A percentile compares a stretch with the other conserved stretches of the same genome.
phyloP scores from a whole-genome alignment of 805 yeast species.

The Cyberlindnera xylosilytica region DNA sequence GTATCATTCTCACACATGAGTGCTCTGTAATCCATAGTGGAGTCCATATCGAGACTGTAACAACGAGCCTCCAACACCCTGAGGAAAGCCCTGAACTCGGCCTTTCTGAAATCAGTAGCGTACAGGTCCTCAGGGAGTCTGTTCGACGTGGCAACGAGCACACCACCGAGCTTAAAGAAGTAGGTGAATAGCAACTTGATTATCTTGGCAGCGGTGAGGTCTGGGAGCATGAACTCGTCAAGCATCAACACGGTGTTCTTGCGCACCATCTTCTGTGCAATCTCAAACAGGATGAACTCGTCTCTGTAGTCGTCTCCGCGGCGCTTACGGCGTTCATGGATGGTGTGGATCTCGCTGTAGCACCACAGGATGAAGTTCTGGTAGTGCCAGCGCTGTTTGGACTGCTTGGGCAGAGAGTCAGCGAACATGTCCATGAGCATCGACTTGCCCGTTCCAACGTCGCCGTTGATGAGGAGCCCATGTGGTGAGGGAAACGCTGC shows the following conservation, averaged over 20 bases:
- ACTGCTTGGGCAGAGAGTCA: constrained; percentile 54
- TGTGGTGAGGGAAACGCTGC: constrained; percentile 54
- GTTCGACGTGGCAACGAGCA: constrained; percentile 70
- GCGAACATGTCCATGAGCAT: constrained; percentile 75
- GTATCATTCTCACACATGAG: constrained; percentile 8
- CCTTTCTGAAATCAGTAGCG: constrained; percentile 58
- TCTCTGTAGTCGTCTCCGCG: constrained; percentile 42
- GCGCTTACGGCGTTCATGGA: constrained; percentile 30
- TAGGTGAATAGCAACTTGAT: constrained; percentile 61
- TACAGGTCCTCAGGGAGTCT: constrained; percentile 70
- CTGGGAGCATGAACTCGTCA: constrained; percentile 78
- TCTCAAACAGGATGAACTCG: constrained; percentile 62
- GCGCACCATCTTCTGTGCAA: constrained; percentile 61
- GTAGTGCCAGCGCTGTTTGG: constrained; percentile 70
- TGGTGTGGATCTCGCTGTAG: constrained; percentile 55
- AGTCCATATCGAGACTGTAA: constrained; percentile 58
- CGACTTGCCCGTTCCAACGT: constrained; percentile 73
- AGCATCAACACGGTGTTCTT: constrained; percentile 57
- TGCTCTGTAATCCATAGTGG: constrained; percentile 52
- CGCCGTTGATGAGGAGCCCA: constrained; percentile 62
- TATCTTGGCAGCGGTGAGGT: constrained; percentile 69
- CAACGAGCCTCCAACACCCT: constrained; percentile 57
- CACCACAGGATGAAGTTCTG: constrained; percentile 69
- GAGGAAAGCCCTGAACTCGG: constrained; percentile 55
- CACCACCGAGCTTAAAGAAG: constrained; percentile 73